Base-by-base conservation (phyloP, 148 eudicot genomes). In the Chenopodium album region DNA sequence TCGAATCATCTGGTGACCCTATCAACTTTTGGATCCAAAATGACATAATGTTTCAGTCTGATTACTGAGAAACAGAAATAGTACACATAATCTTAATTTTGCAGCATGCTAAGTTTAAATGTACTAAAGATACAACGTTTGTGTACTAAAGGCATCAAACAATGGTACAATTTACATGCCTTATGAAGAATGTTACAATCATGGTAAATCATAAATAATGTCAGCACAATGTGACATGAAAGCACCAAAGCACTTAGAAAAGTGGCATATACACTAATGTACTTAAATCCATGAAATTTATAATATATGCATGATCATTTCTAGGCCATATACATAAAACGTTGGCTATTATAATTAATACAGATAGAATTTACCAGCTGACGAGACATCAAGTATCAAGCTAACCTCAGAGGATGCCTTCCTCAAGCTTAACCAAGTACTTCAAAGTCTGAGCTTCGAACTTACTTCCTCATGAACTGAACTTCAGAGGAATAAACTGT, bases 1-100 rank as follows among this genome's bases (percentile, higher is more conserved):
- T 87, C 17, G 85, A 76, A 31, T 87, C 89, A 85, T 87, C 89
- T 28, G 89, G 89, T 59, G 89, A 87, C 16, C 89, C 89, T 87
- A 87, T 79, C 79, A 85, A 71, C 87, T 85, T 78, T 76, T 34
- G 32, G 19, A 68, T 47, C 73, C 71, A 78, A 67, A 22, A 74
- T 11, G 46, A 59, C 66, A 65, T 34, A 41, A 60, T 41, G 65
- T 47, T 8, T 78, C 77, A 85, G 85, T 56, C 34, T 79, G 47
- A 0, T 56, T 68, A 52, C 60, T 8, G 31, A 56, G 66, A 17
- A 44, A 46, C 28, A 66, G 20, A 69, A 17, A 64, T 63, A 60
- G 52, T 41, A 32, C 80, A 29, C 4, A 41, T 71, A 12, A 71
- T 69, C 74, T 37, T 69, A 69, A 11, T 71, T 34, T 50, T 71